Conservation (phyloP, 305 asterid species). For the Fraxinus latifolia region DNA sequence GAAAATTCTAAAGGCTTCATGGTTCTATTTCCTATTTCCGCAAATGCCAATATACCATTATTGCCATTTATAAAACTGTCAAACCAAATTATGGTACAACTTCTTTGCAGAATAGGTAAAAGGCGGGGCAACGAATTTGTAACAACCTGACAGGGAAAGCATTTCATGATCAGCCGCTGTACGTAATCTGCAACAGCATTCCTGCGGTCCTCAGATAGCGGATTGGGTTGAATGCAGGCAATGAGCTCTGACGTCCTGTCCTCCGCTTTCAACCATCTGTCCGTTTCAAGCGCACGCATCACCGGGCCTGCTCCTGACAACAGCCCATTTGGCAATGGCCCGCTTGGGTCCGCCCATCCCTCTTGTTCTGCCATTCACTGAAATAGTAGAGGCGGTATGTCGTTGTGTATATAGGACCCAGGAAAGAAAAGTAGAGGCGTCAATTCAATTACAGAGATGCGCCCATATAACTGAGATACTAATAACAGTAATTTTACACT, state of each 20-base stretch:
- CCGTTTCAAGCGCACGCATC: conserved; percentile 50
- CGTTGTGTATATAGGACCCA: conserved; percentile 12
- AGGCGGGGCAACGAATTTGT: conserved; percentile 2
- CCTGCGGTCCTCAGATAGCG: conserved; percentile 78
- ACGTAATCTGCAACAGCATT: conserved; percentile 91
- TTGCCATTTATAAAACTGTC: not conserved
- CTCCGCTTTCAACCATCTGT: conserved; percentile 84
- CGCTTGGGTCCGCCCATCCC: conserved; percentile 68
- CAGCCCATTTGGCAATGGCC: conserved; percentile 71
- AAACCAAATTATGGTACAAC: not conserved
- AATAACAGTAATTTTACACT: conserved; percentile 16
- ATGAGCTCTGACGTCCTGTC: conserved; percentile 89
- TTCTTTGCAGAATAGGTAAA: conserved; percentile 16
- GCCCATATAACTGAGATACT: not conserved
- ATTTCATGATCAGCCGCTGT: conserved; percentile 68
- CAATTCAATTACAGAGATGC: conserved; percentile 18
- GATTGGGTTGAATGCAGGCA: conserved; percentile 88
- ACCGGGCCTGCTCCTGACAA: conserved; percentile 68
- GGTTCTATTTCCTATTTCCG: not conserved
- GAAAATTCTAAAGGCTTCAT: not conserved
- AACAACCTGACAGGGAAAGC: conserved; percentile 92
- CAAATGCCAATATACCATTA: conserved; percentile 16
- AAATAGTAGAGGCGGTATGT: conserved; percentile 7
- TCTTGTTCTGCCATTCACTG: conserved; percentile 84
- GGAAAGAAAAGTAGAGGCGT: conserved; percentile 10